Evolutionary conservation across 108 stramenopile genomes (phyloP).

Genomic region (Bacterosira constricta): DNA sequence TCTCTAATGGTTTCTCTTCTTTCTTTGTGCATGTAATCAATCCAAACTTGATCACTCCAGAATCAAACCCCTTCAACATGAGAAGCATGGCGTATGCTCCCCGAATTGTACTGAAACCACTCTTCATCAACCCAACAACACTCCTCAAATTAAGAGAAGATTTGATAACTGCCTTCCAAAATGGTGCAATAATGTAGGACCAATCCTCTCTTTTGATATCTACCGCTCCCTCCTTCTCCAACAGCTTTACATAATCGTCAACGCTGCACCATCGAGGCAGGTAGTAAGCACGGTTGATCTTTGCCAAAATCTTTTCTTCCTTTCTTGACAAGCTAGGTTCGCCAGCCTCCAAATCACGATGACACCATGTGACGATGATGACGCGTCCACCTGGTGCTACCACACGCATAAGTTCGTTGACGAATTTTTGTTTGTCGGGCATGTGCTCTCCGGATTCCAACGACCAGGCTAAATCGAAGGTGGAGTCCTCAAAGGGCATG

Average conservation of each 20-base stretch:
- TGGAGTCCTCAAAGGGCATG: slow-evolving; percentile 83
- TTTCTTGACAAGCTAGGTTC: slow-evolving; percentile 70
- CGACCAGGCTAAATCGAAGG: slow-evolving; percentile 95
- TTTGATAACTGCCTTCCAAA: slow-evolving; percentile 95
- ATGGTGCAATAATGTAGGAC: slow-evolving; percentile 91
- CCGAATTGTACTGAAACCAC: slow-evolving; percentile 77
- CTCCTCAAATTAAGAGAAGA: slow-evolving; percentile 75
- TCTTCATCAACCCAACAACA: slow-evolving; percentile 72
- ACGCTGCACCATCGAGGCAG: slow-evolving; percentile 90
- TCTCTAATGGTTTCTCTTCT: slow-evolving; percentile 33
- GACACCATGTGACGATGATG: slow-evolving; percentile 95
- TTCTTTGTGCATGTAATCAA: slow-evolving; percentile 85
- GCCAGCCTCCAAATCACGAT: slow-evolving; percentile 86
- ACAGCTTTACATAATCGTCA: slow-evolving; percentile 74
- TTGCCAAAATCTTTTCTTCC: slow-evolving; percentile 76
- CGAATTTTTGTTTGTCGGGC: slow-evolving; percentile 94
- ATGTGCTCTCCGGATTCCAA: slow-evolving; percentile 97
- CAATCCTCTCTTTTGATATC: slow-evolving; percentile 85
- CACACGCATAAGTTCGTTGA: slow-evolving; percentile 88
- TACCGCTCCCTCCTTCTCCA: slow-evolving; percentile 69
- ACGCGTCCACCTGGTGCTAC: slow-evolving; percentile 81
- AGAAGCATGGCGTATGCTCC: slow-evolving; percentile 90
- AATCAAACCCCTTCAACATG: slow-evolving; percentile 83
- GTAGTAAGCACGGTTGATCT: slow-evolving; percentile 92
- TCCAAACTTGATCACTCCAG: slow-evolving; percentile 90